Evolutionary conservation across 2,329 filamentous ascomycete species (phyloP).

Genomic region (Exophiala bonariae): DNA sequence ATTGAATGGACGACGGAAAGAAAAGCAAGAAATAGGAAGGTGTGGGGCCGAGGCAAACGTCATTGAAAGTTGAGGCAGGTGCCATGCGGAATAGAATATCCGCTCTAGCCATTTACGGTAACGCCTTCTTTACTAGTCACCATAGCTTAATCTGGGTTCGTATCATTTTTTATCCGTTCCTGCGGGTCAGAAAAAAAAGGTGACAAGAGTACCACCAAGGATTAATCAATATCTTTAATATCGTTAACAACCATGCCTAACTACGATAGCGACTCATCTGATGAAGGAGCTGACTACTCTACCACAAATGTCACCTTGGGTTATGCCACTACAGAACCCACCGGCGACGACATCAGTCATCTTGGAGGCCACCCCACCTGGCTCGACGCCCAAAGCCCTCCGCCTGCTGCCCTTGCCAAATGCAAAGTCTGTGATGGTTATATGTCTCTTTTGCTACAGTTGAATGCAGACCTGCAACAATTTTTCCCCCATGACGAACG

Average conservation of each 20-base stretch:
- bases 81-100: background rate
- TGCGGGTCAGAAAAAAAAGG: background rate
- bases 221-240: too few relatives aligned
- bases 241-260: constrained; percentile 58
- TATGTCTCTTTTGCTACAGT: constrained; percentile 82
- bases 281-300: constrained; percentile 60
- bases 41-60: background rate
- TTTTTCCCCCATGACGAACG: constrained; percentile 84
- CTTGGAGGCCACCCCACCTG: constrained; percentile 85
- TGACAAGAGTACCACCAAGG: too few relatives aligned
- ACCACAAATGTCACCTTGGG: constrained; percentile 84
- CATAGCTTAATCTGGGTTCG: background rate
- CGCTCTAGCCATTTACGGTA: background rate
- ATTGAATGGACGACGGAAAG: too few relatives aligned
- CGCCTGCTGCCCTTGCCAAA: constrained; percentile 74
- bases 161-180: background rate
- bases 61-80: background rate
- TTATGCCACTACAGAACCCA: constrained; percentile 77
- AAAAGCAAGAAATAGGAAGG: background rate
- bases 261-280: constrained; percentile 81
- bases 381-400: constrained; percentile 70
- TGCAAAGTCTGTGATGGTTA: constrained; percentile 84
- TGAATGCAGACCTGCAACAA: constrained; percentile 87
- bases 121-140: background rate
- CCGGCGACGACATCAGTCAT: constrained; percentile 81